Conservation (phyloP, 2,329 filamentous ascomycete genomes). For the Podosphaera xanthii region DNA sequence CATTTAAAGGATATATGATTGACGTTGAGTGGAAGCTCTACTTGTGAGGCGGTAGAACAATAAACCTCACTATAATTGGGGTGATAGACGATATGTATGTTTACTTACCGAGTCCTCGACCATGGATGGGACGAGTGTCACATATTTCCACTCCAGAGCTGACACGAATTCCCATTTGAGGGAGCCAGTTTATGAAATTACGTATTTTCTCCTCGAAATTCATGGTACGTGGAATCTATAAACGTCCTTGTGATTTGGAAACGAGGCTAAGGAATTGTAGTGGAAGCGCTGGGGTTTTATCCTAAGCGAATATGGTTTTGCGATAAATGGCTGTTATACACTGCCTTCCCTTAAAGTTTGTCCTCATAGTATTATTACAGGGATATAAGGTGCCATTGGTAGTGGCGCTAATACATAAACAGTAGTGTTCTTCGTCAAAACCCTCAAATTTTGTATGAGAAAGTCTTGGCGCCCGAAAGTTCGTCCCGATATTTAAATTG, state of each 20-base stretch:
- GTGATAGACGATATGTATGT: slow-evolving; percentile 1
- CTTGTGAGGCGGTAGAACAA: not conserved
- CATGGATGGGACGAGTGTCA: slow-evolving; percentile 32
- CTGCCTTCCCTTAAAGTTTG: no score
- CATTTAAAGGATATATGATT: not conserved
- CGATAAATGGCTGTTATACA: no score
- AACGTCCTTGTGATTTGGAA: not conserved
- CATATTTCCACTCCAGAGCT: slow-evolving; percentile 33
- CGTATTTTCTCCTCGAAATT: slow-evolving; percentile 24
- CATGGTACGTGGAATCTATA: not conserved
- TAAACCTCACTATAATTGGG: not conserved
- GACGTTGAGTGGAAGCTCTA: not conserved
- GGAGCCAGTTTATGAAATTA: slow-evolving; percentile 34
- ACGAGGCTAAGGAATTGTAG: no score
- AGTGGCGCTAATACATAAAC: no score
- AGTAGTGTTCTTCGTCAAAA: no score
- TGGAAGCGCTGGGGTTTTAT: no score
- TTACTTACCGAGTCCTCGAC: slow-evolving; percentile 36
- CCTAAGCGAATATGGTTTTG: no score
- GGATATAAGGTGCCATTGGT: no score
- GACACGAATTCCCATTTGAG: slow-evolving; percentile 26
- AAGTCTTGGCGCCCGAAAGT: no score
- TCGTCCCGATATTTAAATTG: no score
- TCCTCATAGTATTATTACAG: no score
- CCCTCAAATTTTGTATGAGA: no score